Evolutionary conservation across 2,329 filamentous ascomycete species (phyloP).

Genomic region (Aspergillus ochraceus): DNA sequence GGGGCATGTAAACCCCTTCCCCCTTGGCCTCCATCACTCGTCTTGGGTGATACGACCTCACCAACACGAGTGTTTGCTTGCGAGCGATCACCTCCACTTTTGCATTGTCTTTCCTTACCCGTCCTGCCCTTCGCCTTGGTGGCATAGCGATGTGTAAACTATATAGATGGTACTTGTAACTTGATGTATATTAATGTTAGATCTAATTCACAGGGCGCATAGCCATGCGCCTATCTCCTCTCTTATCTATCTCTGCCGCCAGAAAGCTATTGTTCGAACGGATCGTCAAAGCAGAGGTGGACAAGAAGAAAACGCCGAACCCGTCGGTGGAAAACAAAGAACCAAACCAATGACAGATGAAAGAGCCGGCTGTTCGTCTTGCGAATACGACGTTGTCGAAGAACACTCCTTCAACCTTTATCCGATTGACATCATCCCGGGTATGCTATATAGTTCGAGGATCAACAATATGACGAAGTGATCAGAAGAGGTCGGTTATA

Average conservation of each 20-base stretch:
- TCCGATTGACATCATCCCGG: neutral
- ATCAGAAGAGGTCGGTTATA: constrained; percentile 3
- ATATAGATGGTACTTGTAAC: constrained; percentile 16
- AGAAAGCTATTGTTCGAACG: constrained; percentile 4
- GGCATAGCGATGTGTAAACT: constrained; percentile 23
- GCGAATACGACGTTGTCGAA: no score
- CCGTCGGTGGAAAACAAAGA: neutral
- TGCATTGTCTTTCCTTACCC: neutral
- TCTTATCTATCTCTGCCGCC: constrained; percentile 14
- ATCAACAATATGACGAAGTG: neutral
- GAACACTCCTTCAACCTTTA: no score
- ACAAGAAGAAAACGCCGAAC: neutral
- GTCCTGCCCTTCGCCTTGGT: constrained; percentile 4
- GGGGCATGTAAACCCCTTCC: constrained; percentile 24
- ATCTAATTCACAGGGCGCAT: constrained; percentile 25
- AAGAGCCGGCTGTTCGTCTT: no score
- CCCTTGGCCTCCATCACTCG: neutral
- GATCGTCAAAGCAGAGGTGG: neutral
- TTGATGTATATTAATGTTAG: constrained; percentile 35
- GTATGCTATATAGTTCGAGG: constrained; percentile 1
- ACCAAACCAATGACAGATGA: no score
- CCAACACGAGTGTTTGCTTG: neutral
- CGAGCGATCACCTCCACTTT: neutral
- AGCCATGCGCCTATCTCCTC: constrained; percentile 20
- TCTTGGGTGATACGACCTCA: neutral